Evolutionary conservation across 164 flowering plant genomes (phyloP).

Genomic region (Chimonanthus praecox): DNA sequence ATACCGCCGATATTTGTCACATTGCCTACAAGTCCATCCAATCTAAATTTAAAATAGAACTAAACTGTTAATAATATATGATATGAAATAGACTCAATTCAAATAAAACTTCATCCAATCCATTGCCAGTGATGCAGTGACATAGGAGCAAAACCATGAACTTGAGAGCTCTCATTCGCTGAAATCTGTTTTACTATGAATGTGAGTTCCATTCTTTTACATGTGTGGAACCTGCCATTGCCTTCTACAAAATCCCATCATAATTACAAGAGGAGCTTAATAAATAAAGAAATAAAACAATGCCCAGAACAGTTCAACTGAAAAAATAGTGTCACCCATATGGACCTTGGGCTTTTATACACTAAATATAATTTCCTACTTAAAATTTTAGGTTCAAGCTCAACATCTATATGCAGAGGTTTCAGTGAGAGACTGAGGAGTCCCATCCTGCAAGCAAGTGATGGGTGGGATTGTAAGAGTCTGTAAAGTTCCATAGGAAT

Average conservation of each 20-base stretch:
- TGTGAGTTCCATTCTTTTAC: not conserved
- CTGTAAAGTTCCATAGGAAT: constrained; percentile 50
- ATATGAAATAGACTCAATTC: no score
- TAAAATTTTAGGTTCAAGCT: not conserved
- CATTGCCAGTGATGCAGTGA: no score
- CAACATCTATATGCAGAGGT: constrained; percentile 19
- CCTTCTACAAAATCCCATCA: constrained; percentile 2
- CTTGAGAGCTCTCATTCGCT: no score
- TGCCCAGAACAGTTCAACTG: constrained; percentile 3
- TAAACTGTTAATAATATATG: no score
- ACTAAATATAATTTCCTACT: not conserved
- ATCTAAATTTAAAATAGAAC: no score
- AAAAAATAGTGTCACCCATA: not conserved
- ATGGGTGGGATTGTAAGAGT: constrained; percentile 51
- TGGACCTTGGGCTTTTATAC: not conserved
- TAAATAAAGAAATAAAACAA: not conserved
- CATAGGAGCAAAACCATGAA: no score
- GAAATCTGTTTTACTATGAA: not conserved
- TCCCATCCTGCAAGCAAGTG: constrained; percentile 56
- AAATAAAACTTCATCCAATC: no score
- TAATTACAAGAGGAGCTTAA: constrained; percentile 11
- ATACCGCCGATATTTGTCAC: no score
- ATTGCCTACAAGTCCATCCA: no score
- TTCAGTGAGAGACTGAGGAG: constrained; percentile 38
- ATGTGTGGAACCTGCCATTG: not conserved